Base-by-base conservation (phyloP, 176 grass and related monocot species). In the Rhynchospora breviuscula region DNA sequence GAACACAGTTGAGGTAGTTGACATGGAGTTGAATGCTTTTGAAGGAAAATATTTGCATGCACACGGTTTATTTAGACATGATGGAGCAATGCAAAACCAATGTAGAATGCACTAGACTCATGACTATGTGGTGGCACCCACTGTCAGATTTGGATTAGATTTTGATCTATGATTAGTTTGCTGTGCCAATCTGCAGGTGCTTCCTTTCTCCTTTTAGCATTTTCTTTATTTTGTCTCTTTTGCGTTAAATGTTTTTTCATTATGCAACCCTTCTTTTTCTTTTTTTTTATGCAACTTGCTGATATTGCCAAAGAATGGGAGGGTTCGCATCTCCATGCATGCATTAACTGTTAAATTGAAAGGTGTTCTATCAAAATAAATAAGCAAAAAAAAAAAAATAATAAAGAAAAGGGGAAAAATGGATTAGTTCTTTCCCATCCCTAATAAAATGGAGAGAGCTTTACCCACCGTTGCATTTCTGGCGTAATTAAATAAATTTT, bases 1-100 rank as follows among this genome's bases (percentile, higher is more conserved):
- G 6, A 10, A 57, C 67, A 53, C 5, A 10, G 23, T 60, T 29
- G 66, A 71, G 67, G 83, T 89, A 0, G 88, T 93, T 93, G 19
- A 17, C 22, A 56, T 23, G 23, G 11, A 40, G 48, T 81, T 89
- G 61, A 89, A 87, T 79, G 78, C 69, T n/a, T 23, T 66, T 31
- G 4, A 31, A 45, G 15, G 23, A 1, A 64, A 81, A 48, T 57
- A 8, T 12, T 44, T 48, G 4, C 44, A 75, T 57, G 14, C 60
- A 65, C 40, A 12, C 9, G 57, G 35, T 65, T 81, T 81, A 63
- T 81, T 12, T 35, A 22, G 13, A 46, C 31, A 0, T 79, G 26
- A 21, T 54, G 19, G 17, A 79, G 1, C 49, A 23, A 59, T 10
- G 44, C 0, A 1, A 13, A 40, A 43, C 13, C 2, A 61, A 8